Evolutionary conservation across 2,329 filamentous ascomycete species (phyloP).

Genomic region (Cordyceps tenuipes): DNA sequence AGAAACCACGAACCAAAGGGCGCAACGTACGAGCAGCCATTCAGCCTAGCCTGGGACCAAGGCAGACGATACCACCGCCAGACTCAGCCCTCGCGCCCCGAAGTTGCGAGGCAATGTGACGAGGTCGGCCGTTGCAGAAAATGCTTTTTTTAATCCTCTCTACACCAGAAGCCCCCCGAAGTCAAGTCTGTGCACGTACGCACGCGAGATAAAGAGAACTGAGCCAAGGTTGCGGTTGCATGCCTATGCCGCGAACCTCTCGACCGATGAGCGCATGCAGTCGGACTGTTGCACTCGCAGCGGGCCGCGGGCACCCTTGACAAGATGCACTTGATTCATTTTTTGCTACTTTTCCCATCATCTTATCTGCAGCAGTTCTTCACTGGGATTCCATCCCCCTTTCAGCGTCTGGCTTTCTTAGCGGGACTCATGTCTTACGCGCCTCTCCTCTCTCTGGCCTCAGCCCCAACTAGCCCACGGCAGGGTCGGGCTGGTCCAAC

Average conservation of each 20-base stretch:
- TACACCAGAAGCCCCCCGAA: too few species aligned
- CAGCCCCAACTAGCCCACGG: neutral
- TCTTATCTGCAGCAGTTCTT: neutral
- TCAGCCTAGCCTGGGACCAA: neutral
- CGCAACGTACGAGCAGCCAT: too few species aligned
- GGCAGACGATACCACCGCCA: neutral
- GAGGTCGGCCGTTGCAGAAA: neutral
- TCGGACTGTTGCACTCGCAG: neutral
- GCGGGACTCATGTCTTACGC: neutral
- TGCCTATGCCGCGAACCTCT: neutral
- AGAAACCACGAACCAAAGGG: too few species aligned
- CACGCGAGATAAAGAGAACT: neutral
- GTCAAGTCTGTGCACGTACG: too few species aligned
- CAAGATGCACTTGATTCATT: neutral
- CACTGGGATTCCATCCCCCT: neutral
- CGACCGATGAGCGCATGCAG: neutral
- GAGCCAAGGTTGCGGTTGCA: neutral
- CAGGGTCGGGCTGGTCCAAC: neutral
- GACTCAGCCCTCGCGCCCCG: neutral
- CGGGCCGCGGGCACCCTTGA: neutral
- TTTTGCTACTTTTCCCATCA: neutral
- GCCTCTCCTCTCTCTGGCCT: neutral
- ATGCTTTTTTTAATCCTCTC: neutral
- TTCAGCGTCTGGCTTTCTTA: neutral
- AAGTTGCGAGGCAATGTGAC: neutral